Percentiles rank a stretch among this genome's conserved stretches.
Evolutionary conservation across 306 rosid species (phyloP).

Genomic region (Sesbania bispinosa): DNA sequence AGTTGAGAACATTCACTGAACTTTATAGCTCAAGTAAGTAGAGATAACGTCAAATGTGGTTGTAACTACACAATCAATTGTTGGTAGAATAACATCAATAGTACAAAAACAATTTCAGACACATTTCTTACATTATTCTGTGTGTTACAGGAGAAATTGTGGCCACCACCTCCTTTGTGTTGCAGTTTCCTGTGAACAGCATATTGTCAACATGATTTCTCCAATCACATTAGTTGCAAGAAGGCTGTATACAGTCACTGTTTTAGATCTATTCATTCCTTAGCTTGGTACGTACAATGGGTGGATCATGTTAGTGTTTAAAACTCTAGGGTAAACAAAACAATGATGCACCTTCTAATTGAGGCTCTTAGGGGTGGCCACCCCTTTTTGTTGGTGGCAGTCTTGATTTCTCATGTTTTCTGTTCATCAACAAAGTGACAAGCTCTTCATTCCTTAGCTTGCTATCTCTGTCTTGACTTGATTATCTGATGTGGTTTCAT

Average conservation of each 20-base stretch:
- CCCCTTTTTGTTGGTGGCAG: neutral
- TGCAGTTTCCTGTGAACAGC: neutral
- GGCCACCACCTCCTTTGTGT: neutral
- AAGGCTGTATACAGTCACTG: neutral
- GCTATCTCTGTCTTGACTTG: neutral
- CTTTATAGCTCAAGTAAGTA: constrained; percentile 25
- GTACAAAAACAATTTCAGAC: neutral
- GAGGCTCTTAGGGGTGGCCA: neutral
- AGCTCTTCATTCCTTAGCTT: constrained; percentile 4
- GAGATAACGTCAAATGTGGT: constrained; percentile 1
- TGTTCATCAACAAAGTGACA: neutral
- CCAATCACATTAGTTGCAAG: neutral
- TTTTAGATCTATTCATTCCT: neutral
- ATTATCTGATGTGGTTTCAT: neutral
- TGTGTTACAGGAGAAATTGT: neutral
- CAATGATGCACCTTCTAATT: neutral
- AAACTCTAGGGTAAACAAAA: neutral
- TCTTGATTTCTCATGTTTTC: neutral
- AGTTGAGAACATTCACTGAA: constrained; percentile 29
- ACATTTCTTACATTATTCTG: neutral
- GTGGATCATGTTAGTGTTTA: neutral
- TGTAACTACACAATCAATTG: constrained; percentile 25
- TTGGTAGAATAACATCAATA: neutral
- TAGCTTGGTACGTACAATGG: neutral
- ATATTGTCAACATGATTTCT: neutral